Percentiles rank a stretch among this genome's conserved stretches.
Conservation (phyloP, 305 asterid genomes). For the Fraxinus dipetala region DNA sequence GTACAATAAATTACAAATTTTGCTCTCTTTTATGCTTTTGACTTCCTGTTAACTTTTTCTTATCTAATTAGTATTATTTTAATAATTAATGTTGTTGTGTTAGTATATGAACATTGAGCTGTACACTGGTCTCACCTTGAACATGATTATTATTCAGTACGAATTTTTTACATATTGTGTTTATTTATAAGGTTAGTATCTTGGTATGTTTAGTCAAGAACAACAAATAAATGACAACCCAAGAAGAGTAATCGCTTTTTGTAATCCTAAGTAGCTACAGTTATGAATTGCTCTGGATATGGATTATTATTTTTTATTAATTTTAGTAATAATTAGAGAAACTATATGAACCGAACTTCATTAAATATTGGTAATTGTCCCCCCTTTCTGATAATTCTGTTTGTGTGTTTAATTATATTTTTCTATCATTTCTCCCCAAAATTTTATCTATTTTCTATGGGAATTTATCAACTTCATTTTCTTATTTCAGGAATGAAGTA, state of each 20-base stretch:
- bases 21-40: background rate
- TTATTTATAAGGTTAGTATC: background rate
- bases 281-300: background rate
- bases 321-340: background rate
- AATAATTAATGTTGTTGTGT: background rate
- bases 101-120: background rate
- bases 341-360: background rate
- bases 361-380: too few species aligned
- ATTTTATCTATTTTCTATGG: background rate
- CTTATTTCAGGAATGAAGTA: constrained; percentile 71
- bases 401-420: background rate
- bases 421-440: background rate
- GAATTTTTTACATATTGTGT: background rate
- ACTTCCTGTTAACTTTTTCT: background rate
- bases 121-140: background rate
- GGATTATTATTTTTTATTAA: background rate
- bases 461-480: background rate
- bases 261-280: background rate
- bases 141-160: background rate
- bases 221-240: background rate
- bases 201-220: background rate
- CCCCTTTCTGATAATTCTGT: background rate
- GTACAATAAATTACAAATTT: background rate
- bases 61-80: background rate
- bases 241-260: background rate